Conservation (phyloP, 352 stramenopile genomes). For the Globisporangium emineosum region DNA sequence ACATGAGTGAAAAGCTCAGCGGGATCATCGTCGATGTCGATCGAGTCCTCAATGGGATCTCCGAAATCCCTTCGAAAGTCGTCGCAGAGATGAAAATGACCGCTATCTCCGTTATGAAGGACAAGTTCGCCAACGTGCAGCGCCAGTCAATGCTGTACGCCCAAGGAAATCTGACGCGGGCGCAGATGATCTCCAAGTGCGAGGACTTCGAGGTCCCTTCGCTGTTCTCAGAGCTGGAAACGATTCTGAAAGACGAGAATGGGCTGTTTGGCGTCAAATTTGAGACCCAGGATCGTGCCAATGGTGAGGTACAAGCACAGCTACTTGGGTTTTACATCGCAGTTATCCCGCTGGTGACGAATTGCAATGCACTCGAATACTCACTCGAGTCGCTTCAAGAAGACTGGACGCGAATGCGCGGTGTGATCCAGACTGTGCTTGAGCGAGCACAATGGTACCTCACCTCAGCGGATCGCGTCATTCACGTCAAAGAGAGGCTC, state of each 20-base stretch:
- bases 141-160: slow-evolving; percentile 31
- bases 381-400: slow-evolving; percentile 33
- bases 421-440: slow-evolving; percentile 21
- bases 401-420: slow-evolving; percentile 28
- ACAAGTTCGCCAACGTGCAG: slow-evolving; percentile 41
- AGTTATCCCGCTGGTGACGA: slow-evolving; percentile 37
- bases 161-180: slow-evolving; percentile 27
- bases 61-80: slow-evolving; percentile 34
- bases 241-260: slow-evolving; percentile 38
- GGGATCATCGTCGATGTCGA: slow-evolving; percentile 35
- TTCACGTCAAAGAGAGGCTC: slow-evolving; percentile 34
- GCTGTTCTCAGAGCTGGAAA: slow-evolving; percentile 45
- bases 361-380: slow-evolving; percentile 53
- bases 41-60: slow-evolving; percentile 31
- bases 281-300: slow-evolving; percentile 21
- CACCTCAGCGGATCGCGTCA: slow-evolving; percentile 21
- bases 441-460: slow-evolving; percentile 31
- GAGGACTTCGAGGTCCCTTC: slow-evolving; percentile 41
- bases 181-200: slow-evolving; percentile 46
- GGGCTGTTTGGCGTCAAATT: slow-evolving; percentile 33
- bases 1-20: slow-evolving; percentile 25
- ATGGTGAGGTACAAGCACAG: slow-evolving; percentile 28
- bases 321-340: slow-evolving; percentile 47
- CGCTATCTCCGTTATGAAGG: slow-evolving; percentile 39
- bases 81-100: slow-evolving; percentile 50